Evolutionary conservation across 2,329 filamentous ascomycete genomes (phyloP), one percentile per base, ranked within the genome.

Genomic region (Stachybotrys chartarum): DNA sequence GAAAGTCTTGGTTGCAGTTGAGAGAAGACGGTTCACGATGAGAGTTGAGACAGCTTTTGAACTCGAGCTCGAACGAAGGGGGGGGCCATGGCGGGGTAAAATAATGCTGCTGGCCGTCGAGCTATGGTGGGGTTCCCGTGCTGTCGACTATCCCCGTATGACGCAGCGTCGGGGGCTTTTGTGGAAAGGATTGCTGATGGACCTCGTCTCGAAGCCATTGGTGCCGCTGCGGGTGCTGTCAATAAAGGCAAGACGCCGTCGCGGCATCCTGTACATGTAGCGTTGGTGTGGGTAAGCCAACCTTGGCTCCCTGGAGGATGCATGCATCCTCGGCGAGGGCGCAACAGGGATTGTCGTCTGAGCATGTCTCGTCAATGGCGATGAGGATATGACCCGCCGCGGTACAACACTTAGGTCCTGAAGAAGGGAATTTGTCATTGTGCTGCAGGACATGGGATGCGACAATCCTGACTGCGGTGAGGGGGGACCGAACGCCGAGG

Each of bases 71-170:
- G 59, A 61, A 63, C 55, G 59, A 61, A 63, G 60, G 60, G 32
- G 32, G 35, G 17, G 30, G 18, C 30, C 42, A 31, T 58, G 59
- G 63, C 63, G 65, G 66, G 66, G 66, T 66, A 60, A 51, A 30
- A 51, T 24, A 53, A 51, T 16, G 14, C 45, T n/a, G 39, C 45
- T 47, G 16, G 45, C 45, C 18, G 16, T 47, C 45, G 45, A 47
- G 45, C 45, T 47, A 12, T 47, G 45, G 45, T 47, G 45, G 45
- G 45, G 45, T 47, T 42, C 35, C 14, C 35, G 35, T 42, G 35
- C 5, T 42, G 24, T 24, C 24, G 24, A 24, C 24, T 4, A 24
- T 24, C 24, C 24, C 24, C 24, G 4, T 24, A 42, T 42, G 35
- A 42, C 35, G 35, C 35, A 14, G 10, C 10, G 35, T 42, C 35